Conservation (phyloP, 805 yeast genomes). For the Ogataea glucozyma region DNA sequence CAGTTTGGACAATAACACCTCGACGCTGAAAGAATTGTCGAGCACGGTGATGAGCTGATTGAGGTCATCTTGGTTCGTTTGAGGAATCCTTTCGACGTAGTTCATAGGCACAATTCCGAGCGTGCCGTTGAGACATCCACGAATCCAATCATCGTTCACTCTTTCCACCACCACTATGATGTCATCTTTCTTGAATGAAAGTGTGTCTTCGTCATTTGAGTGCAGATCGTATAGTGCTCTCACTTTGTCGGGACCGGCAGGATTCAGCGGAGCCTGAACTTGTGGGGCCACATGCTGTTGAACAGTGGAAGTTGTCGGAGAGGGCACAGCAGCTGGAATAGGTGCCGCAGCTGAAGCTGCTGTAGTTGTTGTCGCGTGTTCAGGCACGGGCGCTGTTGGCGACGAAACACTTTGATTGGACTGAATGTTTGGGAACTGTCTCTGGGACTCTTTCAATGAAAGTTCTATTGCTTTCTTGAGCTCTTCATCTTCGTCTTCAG, state of each 20-base stretch:
- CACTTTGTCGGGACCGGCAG: slow-evolving; percentile 44
- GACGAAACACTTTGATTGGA: no score
- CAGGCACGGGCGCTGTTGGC: slow-evolving; percentile 6
- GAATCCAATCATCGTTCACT: slow-evolving; percentile 94
- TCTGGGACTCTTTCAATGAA: slow-evolving; percentile 64
- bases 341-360: background rate
- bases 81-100: slow-evolving; percentile 79
- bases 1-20: slow-evolving; percentile 61
- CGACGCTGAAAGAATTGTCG: slow-evolving; percentile 66
- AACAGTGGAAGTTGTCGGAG: no score
- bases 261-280: background rate
- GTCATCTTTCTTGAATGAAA: slow-evolving; percentile 86
- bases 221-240: slow-evolving; percentile 81
- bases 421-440: slow-evolving; percentile 19
- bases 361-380: background rate
- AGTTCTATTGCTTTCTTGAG: slow-evolving; percentile 72
- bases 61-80: slow-evolving; percentile 62
- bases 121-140: slow-evolving; percentile 79
- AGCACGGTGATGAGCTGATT: slow-evolving; percentile 44
- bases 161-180: slow-evolving; percentile 82
- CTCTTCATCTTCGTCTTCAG: slow-evolving; percentile 69
- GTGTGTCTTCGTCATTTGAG: slow-evolving; percentile 81
- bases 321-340: background rate
- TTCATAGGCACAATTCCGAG: slow-evolving; percentile 91
- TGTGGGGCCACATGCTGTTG: no score